Evolutionary conservation across 73 alveolate genomes (phyloP), one percentile per base, ranked within the genome.

Genomic region (Paramecium sexaurelia): DNA sequence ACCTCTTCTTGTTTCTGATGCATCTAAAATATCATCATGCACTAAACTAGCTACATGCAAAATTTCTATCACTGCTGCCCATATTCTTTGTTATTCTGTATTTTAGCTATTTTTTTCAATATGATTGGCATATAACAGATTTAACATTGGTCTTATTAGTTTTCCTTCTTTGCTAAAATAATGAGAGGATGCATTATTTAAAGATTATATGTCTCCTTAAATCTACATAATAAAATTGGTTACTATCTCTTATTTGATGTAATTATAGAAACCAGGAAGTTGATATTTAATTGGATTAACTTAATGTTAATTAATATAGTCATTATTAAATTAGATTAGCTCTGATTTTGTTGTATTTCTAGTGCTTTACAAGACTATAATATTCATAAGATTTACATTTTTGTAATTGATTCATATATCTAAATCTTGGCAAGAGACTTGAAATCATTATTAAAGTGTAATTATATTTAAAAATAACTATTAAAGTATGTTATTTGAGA

Each of bases 41-140:
- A 85, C 86, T 6, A 85, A 55, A 85, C 87, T 56, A 17, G 92
- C 78, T 15, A 85, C 92, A 47, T 85, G 92, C 33, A 85, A 33
- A 33, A 85, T 73, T 39, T 85, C 92, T n/a, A 85, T 85, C 24
- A 85, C 92, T 1, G 92, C 57, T n/a, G 92, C 92, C 92, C 92
- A 85, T 17, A 56, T 55, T 27, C 26, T 56, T 35, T 85, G 26
- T 32, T 55, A 37, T 55, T 85, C 86, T 85, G 40, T 61, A 9
- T 26, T 61, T 26, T 61, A 35, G 19, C 13, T 15, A 9, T 35
- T 24, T 15, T 69, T n/a, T 26, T 69, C 85, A 9, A 69, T 17
- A 32, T 32, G 85, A 17, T 69, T 10, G 4, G 26, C 26, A 33
- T 55, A 85, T 10, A 85, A 55, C 73, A 85, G 29, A 85, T 88